Conservation (phyloP, 2,329 filamentous ascomycete species). For the Hypoxylon sp. region DNA sequence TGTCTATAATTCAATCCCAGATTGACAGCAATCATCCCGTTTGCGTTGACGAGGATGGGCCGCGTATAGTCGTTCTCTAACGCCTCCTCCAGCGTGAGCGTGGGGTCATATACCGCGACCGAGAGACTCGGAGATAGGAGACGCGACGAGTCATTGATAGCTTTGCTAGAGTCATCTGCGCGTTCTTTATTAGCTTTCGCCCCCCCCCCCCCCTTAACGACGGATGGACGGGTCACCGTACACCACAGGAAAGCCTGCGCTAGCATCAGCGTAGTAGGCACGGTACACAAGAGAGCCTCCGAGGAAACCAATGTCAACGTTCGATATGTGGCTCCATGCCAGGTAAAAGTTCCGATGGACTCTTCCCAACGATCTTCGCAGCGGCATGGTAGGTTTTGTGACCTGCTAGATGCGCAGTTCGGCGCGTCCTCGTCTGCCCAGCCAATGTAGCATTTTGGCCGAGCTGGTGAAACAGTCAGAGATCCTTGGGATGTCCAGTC, state of each 20-base stretch:
- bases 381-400: constrained; percentile 9
- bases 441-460: constrained; percentile 21
- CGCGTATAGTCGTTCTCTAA: constrained; percentile 30
- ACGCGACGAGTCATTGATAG: constrained; percentile 19
- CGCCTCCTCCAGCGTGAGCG: constrained; percentile 12
- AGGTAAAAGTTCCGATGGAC: constrained; percentile 9
- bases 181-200: neutral
- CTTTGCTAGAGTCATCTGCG: constrained; percentile 20
- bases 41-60: constrained; percentile 21
- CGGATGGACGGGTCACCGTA: neutral
- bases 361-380: constrained; percentile 22
- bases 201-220: no score
- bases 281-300: constrained; percentile 12
- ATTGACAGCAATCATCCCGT: constrained; percentile 18
- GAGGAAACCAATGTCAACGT: constrained; percentile 40
- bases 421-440: constrained; percentile 7
- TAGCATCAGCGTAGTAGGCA: constrained; percentile 23
- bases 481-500: constrained; percentile 23
- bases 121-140: constrained; percentile 22
- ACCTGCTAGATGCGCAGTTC: constrained; percentile 5
- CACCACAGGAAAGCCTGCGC: constrained; percentile 25
- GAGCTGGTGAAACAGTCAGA: neutral
- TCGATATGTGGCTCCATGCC: constrained; percentile 34
- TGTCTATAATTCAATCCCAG: constrained; percentile 21
- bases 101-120: constrained; percentile 25